A percentile compares a stretch with the other conserved stretches of the same genome.
Conservation (phyloP, 208 protist genomes). For the Leptomonas pyrrhocoris region DNA sequence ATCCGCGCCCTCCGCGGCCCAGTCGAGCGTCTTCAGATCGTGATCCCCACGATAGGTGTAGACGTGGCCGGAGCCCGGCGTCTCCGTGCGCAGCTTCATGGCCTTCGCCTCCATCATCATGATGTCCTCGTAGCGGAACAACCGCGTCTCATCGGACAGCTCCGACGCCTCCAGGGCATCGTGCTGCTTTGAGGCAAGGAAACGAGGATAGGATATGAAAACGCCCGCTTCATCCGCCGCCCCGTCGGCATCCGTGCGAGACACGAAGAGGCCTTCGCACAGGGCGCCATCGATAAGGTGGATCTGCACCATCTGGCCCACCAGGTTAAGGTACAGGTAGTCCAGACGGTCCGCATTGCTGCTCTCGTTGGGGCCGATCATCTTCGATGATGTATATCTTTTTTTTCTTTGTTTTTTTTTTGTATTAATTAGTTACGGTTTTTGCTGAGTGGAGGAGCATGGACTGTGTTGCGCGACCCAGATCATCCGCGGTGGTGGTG, state of each 20-base stretch:
- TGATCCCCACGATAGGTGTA: constrained; percentile 56
- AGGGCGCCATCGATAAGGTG: constrained; percentile 75
- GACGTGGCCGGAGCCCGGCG: constrained; percentile 54
- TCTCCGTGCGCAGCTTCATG: constrained; percentile 76
- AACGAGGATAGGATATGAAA: constrained; percentile 69
- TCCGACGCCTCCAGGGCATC: constrained; percentile 48
- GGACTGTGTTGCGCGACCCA: too few species aligned
- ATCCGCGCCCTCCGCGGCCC: constrained; percentile 55
- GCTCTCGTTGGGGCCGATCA: constrained; percentile 50
- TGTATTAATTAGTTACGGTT: too few species aligned
- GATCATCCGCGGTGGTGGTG: too few species aligned
- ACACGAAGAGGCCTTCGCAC: constrained; percentile 87
- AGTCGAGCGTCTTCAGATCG: constrained; percentile 75
- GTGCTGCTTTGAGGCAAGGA: constrained; percentile 54
- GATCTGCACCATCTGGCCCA: constrained; percentile 82
- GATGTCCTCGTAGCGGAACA: constrained; percentile 73
- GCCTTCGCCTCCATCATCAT: constrained; percentile 72
- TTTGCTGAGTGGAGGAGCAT: too few species aligned
- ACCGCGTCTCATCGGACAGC: constrained; percentile 40
- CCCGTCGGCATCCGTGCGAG: constrained; percentile 70
- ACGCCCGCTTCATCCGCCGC: constrained; percentile 56
- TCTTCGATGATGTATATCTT: constrained; percentile 8
- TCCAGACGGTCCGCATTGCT: constrained; percentile 81
- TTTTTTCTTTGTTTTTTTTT: constrained; percentile 4
- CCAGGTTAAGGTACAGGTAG: constrained; percentile 90